A percentile compares a stretch with the other conserved stretches of the same genome.
Conservation (phyloP, 495 filamentous ascomycete genomes). For the Thozetella sp. region DNA sequence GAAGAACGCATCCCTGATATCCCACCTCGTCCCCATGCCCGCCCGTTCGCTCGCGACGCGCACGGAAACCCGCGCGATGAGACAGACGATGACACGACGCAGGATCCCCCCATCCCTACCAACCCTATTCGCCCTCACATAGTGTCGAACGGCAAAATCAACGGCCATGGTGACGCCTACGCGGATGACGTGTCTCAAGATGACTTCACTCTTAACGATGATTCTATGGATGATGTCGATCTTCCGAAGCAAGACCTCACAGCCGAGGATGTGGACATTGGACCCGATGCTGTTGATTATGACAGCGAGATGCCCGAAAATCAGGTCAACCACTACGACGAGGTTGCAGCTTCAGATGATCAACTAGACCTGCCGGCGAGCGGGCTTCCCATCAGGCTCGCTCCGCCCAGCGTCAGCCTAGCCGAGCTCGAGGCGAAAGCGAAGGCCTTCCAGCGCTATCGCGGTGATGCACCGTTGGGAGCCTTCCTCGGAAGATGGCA, state of each 20-base stretch:
- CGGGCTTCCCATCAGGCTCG: not conserved
- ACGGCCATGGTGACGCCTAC: not conserved
- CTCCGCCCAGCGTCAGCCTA: not conserved
- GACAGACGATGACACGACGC: not conserved
- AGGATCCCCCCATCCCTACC: not conserved
- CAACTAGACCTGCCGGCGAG: too few species aligned
- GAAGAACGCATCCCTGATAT: not conserved
- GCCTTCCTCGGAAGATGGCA: constrained; percentile 25
- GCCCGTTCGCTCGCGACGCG: not conserved
- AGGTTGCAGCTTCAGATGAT: too few species aligned
- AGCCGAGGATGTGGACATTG: not conserved
- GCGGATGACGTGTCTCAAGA: not conserved
- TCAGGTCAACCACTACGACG: too few species aligned
- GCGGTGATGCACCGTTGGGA: constrained; percentile 17
- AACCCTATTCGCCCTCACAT: not conserved
- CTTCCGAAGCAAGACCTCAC: not conserved
- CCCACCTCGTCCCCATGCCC: not conserved
- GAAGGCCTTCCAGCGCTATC: constrained; percentile 11
- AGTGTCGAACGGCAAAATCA: not conserved
- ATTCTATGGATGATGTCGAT: not conserved
- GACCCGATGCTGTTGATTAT: not conserved
- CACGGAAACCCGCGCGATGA: not conserved
- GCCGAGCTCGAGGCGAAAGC: constrained; percentile 8
- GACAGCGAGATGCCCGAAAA: not conserved
- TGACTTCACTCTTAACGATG: not conserved